These are phyloP conservation scores for Brettanomyces bruxellensis DNA, from an alignment of 805 yeast species.

Conservation along the genomic window DNA sequence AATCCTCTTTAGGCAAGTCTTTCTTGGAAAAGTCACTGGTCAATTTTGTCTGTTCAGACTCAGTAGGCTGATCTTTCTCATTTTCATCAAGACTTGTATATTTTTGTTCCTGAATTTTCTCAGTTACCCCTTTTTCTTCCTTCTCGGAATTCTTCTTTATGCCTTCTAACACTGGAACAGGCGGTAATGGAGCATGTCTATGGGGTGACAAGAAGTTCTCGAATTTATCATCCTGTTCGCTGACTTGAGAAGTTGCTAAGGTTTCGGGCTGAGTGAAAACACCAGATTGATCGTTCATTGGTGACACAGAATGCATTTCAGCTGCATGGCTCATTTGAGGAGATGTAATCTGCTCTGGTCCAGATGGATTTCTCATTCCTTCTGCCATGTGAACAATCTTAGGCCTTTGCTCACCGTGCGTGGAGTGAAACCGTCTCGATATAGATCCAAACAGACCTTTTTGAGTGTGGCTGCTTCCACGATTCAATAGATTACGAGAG, in stretches of 20 bases:
- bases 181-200: background rate
- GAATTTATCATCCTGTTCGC: background rate
- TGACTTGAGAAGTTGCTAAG: background rate
- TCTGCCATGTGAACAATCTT: constrained; percentile 16
- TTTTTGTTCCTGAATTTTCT: background rate
- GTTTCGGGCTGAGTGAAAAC: too few relatives aligned
- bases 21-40: too few relatives aligned
- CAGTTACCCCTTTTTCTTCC: too few relatives aligned
- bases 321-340: constrained; percentile 6
- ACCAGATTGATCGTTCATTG: too few relatives aligned
- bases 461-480: constrained; percentile 5
- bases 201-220: background rate
- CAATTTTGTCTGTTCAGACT: background rate
- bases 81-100: background rate
- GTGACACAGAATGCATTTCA: background rate
- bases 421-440: constrained; percentile 19
- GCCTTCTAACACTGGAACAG: constrained; percentile 7
- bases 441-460: constrained; percentile 21
- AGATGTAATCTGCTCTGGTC: constrained; percentile 12
- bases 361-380: constrained; percentile 14
- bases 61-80: background rate
- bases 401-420: constrained; percentile 9
- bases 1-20: too few relatives aligned
- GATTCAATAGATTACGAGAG: background rate
- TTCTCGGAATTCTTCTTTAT: too few relatives aligned